Evolutionary conservation across 2,329 filamentous ascomycete genomes (phyloP), one percentile per base, ranked within the genome.

Genomic region (Ophiocordyceps camponoti-floridani): DNA sequence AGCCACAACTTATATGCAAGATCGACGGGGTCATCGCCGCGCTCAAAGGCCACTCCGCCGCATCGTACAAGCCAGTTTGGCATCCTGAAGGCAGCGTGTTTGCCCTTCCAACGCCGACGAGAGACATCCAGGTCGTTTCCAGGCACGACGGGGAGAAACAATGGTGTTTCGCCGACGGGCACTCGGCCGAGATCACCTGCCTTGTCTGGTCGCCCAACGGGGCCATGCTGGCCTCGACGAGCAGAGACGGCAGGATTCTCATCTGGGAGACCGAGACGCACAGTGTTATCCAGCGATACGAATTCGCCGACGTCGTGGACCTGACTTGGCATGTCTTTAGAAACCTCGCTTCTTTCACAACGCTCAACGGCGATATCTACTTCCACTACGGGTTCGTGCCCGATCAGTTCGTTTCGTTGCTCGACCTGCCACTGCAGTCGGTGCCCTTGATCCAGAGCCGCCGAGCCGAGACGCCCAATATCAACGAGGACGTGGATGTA

Each of bases 201-300:
- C 64, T 93, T 33, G 79, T 84, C 33, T 98, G 91, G 91, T 94
- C 89, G 13, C 86, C 87, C 2, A 98, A 98, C 56, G 91, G 91
- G 37, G 84, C 88, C 1, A 69, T 98, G 54, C 69, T 98, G 19
- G 86, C 79, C 10, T 77, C 77, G 16, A 77, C 80, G 14, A 77
- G 68, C 49, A 77, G 75, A 52, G 79, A 83, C 54, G 72, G 74
- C 52, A 84, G 77, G 56, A 64, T 93, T 4, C 59, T 83, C 26
- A 67, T 98, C 3, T 98, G 93, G 91, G 86, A 95, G 56, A 82
- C 84, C 2, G 87, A 82, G 60, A 85, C 84, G 1, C 89, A 95
- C 61, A 84, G 76, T 43, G 72, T 94, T 31, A 64, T 96, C 45
- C 79, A 82, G 47, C 79, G 77, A 50, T 76, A 84, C 53, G 83